A percentile compares a stretch with the other conserved stretches of the same genome.
Evolutionary conservation across 352 stramenopile genomes (phyloP).

Genomic region (Phytophthora tentaculata): DNA sequence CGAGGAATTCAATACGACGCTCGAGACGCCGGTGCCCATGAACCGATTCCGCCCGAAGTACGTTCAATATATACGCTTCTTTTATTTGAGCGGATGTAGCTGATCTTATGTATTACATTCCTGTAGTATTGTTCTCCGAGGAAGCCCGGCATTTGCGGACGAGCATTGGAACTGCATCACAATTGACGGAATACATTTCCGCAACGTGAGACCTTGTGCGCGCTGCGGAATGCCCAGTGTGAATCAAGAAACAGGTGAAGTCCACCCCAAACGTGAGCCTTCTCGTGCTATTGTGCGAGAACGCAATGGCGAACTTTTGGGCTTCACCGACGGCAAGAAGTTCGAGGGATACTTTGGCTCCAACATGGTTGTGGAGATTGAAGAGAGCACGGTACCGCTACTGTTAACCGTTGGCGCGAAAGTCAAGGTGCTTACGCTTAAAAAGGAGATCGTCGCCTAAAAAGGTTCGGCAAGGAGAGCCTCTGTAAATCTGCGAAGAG

Average conservation of each 20-base stretch:
- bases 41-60: conserved; percentile 87
- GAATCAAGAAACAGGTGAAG: conserved; percentile 64
- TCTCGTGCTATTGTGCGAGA: conserved; percentile 54
- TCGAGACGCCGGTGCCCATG: conserved; percentile 69
- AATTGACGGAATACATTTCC: conserved; percentile 61
- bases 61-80: neutral
- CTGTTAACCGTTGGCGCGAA: conserved; percentile 48
- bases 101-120: no score
- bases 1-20: conserved; percentile 57
- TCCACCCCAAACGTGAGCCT: conserved; percentile 53
- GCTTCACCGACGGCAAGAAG: conserved; percentile 60
- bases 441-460: conserved; percentile 62
- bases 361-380: conserved; percentile 65
- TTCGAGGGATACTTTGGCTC: conserved; percentile 80
- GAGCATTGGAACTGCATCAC: conserved; percentile 77
- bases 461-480: neutral
- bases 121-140: conserved; percentile 82
- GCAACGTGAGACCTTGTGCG: conserved; percentile 76
- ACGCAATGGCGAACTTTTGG: conserved; percentile 67
- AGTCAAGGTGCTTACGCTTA: conserved; percentile 76
- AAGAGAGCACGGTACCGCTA: conserved; percentile 11
- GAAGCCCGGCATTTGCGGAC: conserved; percentile 69
- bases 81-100: no score
- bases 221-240: conserved; percentile 84
- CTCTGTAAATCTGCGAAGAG: neutral